Evolutionary conservation across 768 basidiomycete genomes (phyloP), one percentile per base, ranked within the genome.

Genomic region (Naganishia antarctica): DNA sequence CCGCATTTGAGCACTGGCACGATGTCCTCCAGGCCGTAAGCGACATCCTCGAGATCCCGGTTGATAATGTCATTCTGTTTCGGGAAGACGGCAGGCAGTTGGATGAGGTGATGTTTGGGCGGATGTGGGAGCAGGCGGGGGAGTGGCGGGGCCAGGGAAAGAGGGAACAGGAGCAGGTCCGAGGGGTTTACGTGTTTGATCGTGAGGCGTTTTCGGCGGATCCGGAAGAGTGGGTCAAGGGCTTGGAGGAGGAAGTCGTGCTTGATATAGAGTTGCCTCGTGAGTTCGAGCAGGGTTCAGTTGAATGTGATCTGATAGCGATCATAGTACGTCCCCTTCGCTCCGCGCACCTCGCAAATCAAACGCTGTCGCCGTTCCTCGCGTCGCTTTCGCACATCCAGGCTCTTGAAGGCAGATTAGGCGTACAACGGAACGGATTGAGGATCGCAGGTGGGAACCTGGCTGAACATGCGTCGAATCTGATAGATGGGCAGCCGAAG

Each of bases 131-230:
- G 21, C 5, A 23, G 31, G 26, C 46, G 18, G 63, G 40, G 25
- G 59, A 13, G 59, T 29, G 43, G 26, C 4, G 40, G 18, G 13
- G 25, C n/a, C n/a, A n/a, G n/a, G 29, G 13, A 68, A 60, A 70
- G 70, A 11, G 70, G 71, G 45, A 70, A 60, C 13, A 65, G 65
- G 28, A 69, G 70, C 26, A 69, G 61, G 8, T 63, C 66, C 21
- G 47, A 5, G 47, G 47, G 25, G 11, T 77, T 28, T 74, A 71
- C 49, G 66, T 71, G 21, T 77, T 70, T 66, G 73, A 77, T 61
- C 61, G 73, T 15, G 73, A 71, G 37, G 70, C 70, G 0, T 77
- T 77, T 66, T 73, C 66, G 66, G 61, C 65, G 3, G 73, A 75
- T 16, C 67, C 76, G 9, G 71, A 74, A 28, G 64, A 69, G 34